Base-by-base conservation (phyloP, 768 basidiomycete species). In the Tylopilus felleus region DNA sequence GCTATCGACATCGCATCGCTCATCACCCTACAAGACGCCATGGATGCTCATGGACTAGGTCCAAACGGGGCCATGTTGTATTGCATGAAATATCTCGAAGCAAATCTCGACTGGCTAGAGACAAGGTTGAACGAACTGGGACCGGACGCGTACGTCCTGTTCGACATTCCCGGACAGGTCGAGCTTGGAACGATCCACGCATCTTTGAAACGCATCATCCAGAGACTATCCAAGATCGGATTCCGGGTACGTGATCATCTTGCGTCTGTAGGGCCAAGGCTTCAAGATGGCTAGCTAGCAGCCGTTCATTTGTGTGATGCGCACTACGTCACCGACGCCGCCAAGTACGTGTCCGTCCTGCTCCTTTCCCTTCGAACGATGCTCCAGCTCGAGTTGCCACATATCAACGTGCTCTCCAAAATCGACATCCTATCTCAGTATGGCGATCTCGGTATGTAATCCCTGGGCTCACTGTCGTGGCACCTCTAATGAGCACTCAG, bases 361-460 rank as follows among this genome's bases (percentile, higher is more conserved):
- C 80, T 99, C 33, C 83, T 98, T 13, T 92, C 95, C 12, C 78
- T 99, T 25, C 81, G 97, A 46, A 91, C 96, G 16, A 98, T 98
- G 97, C 78, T 99, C n/a, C 95, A 98, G 65, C 80, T 99, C 51
- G 97, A 97, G 65, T 80, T 98, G n/a, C 97, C 97, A 0, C 97
- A 98, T 67, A 78, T 99, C 73, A 98, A 99, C 65, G 97, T 99
- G 3, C 77, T 99, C 14, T 95, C 93, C 9, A 99, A 99, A 71
- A 79, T 98, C 51, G 97, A 99, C 71, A 75, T 98, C n/a, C 75
- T 99, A 17, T 76, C 80, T 17, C 83, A 88, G 59, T 95, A 96
- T 57, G 97, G 97, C 12, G 92, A 96, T 56, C 78, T 98, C 40
- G 91, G 95, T 95, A 62, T 43, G 80, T 67, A 5, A n/a, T 46